A percentile compares a stretch with the other conserved stretches of the same genome.
These are phyloP conservation scores for Chytridiales sp. DNA, from an alignment of 371 early-diverging fungal species.

Conservation along the genomic window DNA sequence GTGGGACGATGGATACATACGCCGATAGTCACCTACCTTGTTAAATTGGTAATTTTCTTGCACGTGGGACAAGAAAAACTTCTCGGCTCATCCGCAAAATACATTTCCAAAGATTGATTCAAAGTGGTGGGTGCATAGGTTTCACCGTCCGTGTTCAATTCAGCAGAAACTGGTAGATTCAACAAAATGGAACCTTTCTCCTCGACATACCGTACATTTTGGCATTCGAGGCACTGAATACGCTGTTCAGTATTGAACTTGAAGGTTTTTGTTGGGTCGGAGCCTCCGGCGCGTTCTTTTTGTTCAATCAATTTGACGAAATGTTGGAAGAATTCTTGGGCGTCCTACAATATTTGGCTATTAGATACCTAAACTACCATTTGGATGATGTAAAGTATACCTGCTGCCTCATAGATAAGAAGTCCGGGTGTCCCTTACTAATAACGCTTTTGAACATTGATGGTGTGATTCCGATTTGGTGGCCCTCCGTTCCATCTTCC, in stretches of 20 bases:
- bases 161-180: constrained; percentile 72
- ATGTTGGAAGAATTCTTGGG: constrained; percentile 89
- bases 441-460: constrained; percentile 87
- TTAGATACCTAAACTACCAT: not conserved
- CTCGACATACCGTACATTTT: constrained; percentile 71
- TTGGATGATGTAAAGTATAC: constrained; percentile 8
- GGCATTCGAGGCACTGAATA: constrained; percentile 81
- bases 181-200: constrained; percentile 61
- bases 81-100: constrained; percentile 59
- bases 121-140: constrained; percentile 68
- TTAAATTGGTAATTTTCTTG: constrained; percentile 62
- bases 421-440: constrained; percentile 89
- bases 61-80: constrained; percentile 82
- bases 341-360: constrained; percentile 57
- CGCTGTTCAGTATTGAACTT: constrained; percentile 78
- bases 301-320: constrained; percentile 70
- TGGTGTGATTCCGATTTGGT: constrained; percentile 61
- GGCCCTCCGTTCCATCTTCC: constrained; percentile 11
- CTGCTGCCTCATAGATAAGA: constrained; percentile 95
- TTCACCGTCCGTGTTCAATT: constrained; percentile 24
- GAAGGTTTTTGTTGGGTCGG: constrained; percentile 74
- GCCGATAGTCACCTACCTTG: constrained; percentile 52
- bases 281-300: constrained; percentile 62
- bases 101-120: constrained; percentile 69
- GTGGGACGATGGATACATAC: not conserved